phyloP scores from a whole-genome alignment of 805 yeast species.

The Candida odintsovae region DNA sequence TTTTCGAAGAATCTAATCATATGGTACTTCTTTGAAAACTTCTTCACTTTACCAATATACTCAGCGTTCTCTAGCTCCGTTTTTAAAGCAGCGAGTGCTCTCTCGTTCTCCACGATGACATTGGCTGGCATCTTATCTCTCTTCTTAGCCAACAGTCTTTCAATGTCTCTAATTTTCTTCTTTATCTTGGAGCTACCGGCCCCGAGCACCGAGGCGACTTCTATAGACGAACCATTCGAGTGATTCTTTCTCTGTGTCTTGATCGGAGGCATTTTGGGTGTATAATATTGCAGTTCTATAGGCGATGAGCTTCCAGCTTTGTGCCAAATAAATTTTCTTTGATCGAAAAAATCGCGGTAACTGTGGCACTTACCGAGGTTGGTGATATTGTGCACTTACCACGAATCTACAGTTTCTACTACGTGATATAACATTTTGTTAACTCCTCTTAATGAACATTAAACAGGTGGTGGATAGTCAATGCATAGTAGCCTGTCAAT shows the following conservation, averaged over 20 bases:
- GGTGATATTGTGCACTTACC: neutral
- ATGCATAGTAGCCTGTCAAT: too few species aligned
- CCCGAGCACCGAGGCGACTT: conserved; percentile 28
- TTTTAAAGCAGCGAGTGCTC: conserved; percentile 62
- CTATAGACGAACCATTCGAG: conserved; percentile 7
- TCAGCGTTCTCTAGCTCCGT: conserved; percentile 50
- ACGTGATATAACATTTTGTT: too few species aligned
- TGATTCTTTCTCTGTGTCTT: conserved; percentile 8
- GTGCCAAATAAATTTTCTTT: neutral
- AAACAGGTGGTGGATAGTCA: too few species aligned
- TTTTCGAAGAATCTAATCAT: conserved; percentile 90
- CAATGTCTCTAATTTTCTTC: conserved; percentile 82
- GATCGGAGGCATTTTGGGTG: conserved; percentile 13
- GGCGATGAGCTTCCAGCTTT: conserved; percentile 5
- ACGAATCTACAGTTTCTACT: too few species aligned
- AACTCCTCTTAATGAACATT: too few species aligned
- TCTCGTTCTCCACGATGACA: conserved; percentile 63
- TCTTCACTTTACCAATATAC: conserved; percentile 38
- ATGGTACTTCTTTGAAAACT: conserved; percentile 70
- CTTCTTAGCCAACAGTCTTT: conserved; percentile 53
- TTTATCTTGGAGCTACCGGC: conserved; percentile 53
- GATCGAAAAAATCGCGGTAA: neutral
- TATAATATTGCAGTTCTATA: neutral
- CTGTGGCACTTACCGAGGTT: conserved; percentile 3
- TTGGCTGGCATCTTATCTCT: conserved; percentile 59